A percentile compares a stretch with the other conserved stretches of the same genome.
phyloP scores from a whole-genome alignment of 768 basidiomycete genomes.

The Podaxis mareebaensis region DNA sequence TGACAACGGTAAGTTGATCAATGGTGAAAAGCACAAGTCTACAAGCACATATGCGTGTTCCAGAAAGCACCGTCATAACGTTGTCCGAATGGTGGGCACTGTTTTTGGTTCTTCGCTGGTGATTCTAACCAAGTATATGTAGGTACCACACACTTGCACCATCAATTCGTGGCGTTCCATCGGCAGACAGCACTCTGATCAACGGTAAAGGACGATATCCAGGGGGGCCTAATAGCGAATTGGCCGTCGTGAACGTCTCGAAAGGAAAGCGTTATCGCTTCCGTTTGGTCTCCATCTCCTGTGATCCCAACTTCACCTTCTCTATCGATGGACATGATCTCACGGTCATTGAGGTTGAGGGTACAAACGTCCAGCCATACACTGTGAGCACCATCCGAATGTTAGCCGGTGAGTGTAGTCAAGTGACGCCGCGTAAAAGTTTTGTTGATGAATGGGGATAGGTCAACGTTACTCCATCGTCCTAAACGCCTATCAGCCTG shows the following conservation, averaged over 20 bases:
- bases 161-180: slow-evolving; percentile 15
- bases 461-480: slow-evolving; percentile 40
- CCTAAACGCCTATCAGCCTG: slow-evolving; percentile 39
- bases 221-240: slow-evolving; percentile 33
- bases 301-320: slow-evolving; percentile 43
- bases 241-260: slow-evolving; percentile 41
- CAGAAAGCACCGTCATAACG: slow-evolving; percentile 45
- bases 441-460: slow-evolving; percentile 34
- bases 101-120: not conserved
- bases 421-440: slow-evolving; percentile 27
- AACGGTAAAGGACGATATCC: slow-evolving; percentile 47
- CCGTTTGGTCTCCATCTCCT: slow-evolving; percentile 47
- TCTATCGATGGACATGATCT: slow-evolving; percentile 39
- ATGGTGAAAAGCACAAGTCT: not conserved
- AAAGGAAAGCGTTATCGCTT: slow-evolving; percentile 48
- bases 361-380: slow-evolving; percentile 26
- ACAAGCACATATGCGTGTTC: not conserved
- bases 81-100: slow-evolving; percentile 37
- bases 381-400: slow-evolving; percentile 42
- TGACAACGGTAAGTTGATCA: slow-evolving; percentile 15
- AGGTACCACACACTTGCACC: slow-evolving; percentile 29
- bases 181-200: slow-evolving; percentile 38
- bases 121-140: slow-evolving; percentile 4
- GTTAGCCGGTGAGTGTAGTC: slow-evolving; percentile 36
- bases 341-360: slow-evolving; percentile 42